Percentiles rank a stretch among this genome's conserved stretches.
These are phyloP conservation scores for Hyaloscypha bicolor DNA, from an alignment of 495 filamentous ascomycete species.

Conservation along the genomic window DNA sequence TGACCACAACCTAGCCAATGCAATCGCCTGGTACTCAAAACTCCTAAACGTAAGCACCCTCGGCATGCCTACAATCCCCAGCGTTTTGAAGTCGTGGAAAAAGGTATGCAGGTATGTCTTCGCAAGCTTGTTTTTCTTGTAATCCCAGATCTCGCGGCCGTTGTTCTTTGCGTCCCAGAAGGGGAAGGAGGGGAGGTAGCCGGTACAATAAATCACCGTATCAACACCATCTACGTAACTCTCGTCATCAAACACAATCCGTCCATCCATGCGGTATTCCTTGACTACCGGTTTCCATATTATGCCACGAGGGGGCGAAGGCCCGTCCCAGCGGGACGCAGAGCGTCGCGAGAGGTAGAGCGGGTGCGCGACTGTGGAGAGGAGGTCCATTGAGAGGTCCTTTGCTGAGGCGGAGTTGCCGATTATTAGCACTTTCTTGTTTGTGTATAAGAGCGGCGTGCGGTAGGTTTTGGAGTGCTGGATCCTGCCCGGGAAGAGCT, in stretches of 20 bases:
- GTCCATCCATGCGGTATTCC: conserved; percentile 37
- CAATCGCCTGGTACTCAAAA: conserved; percentile 55
- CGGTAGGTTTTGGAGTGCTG: conserved; percentile 51
- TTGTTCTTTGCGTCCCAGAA: conserved; percentile 49
- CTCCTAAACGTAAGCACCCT: conserved; percentile 49
- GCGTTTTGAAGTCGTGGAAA: conserved; percentile 38
- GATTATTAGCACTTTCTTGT: conserved; percentile 45
- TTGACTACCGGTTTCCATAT: conserved; percentile 47
- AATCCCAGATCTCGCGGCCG: conserved; percentile 45
- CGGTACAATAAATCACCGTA: conserved; percentile 51
- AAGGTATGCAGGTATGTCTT: conserved; percentile 49
- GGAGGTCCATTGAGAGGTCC: conserved; percentile 45
- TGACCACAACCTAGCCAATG: conserved; percentile 47
- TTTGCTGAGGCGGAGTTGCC: conserved; percentile 55
- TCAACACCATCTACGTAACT: conserved; percentile 44
- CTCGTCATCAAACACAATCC: conserved; percentile 48
- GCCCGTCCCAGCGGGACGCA: conserved; percentile 47
- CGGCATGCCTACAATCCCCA: conserved; percentile 47
- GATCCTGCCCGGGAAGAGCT: conserved; percentile 42
- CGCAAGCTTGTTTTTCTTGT: conserved; percentile 36
- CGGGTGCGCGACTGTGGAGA: conserved; percentile 36
- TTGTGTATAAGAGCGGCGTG: conserved; percentile 35
- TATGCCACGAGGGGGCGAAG: conserved; percentile 37
- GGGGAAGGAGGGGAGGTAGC: conserved; percentile 49
- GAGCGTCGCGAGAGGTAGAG: conserved; percentile 50